Conservation (phyloP, 139 green algal species). For the Chlamydomonas incerta region DNA sequence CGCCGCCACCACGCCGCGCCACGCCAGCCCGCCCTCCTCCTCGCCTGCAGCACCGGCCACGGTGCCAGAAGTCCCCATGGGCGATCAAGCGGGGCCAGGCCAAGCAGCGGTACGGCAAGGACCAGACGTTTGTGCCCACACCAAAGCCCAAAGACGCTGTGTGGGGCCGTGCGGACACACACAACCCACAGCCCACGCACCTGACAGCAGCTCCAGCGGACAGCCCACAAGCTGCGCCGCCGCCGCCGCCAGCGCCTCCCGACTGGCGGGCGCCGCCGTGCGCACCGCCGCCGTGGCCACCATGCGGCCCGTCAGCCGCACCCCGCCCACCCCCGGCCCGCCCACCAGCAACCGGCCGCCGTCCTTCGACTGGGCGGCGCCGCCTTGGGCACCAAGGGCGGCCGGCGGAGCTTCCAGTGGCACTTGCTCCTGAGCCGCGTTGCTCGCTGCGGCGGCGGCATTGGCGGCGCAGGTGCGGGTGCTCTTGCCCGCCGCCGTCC, state of each 20-base stretch:
- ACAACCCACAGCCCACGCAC: neutral
- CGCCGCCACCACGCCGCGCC: slow-evolving; percentile 2
- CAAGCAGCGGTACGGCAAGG: too few relatives aligned
- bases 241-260: neutral
- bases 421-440: too few relatives aligned
- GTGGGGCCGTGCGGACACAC: neutral
- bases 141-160: too few relatives aligned
- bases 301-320: neutral
- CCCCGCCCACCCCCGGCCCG: neutral
- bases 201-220: neutral
- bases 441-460: neutral
- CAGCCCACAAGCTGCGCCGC: slow-evolving; percentile 3
- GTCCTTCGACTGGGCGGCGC: too few relatives aligned
- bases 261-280: neutral
- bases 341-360: neutral
- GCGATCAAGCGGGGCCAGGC: too few relatives aligned
- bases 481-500: neutral
- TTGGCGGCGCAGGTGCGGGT: too few relatives aligned
- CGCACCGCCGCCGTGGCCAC: slow-evolving; percentile 37
- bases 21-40: slow-evolving; percentile 36
- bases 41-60: neutral
- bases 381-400: neutral
- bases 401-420: too few relatives aligned
- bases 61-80: too few relatives aligned
- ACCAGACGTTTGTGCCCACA: too few relatives aligned